These are phyloP conservation scores for Cercospora janseana DNA, from an alignment of 2,329 filamentous ascomycete species.

Conservation along the genomic window DNA sequence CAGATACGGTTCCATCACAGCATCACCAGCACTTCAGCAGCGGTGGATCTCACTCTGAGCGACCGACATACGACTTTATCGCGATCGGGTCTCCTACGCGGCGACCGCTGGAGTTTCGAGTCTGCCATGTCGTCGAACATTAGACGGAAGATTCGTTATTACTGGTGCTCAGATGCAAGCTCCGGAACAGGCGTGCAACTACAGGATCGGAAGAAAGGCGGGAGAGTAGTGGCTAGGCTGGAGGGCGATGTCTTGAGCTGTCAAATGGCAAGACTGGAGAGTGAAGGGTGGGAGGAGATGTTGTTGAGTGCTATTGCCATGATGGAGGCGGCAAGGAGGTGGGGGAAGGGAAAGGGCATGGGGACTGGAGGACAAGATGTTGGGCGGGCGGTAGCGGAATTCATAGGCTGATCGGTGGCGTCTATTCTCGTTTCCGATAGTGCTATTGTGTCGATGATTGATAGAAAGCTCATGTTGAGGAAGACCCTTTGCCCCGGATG, in stretches of 20 bases:
- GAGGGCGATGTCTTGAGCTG: constrained; percentile 26
- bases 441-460: too few relatives aligned
- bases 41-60: constrained; percentile 24
- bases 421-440: too few relatives aligned
- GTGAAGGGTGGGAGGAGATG: constrained; percentile 27
- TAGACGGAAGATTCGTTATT: constrained; percentile 14
- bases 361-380: too few relatives aligned
- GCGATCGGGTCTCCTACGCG: constrained; percentile 19
- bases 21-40: constrained; percentile 19
- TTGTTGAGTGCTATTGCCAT: constrained; percentile 29
- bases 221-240: constrained; percentile 25
- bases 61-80: constrained; percentile 18
- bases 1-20: constrained; percentile 28
- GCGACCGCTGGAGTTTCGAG: constrained; percentile 28
- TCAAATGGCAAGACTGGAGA: constrained; percentile 21
- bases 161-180: constrained; percentile 26
- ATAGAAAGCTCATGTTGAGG: too few relatives aligned
- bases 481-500: too few relatives aligned
- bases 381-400: not conserved
- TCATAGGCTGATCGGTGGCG: not conserved
- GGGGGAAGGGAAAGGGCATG: constrained; percentile 14
- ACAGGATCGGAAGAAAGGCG: constrained; percentile 25
- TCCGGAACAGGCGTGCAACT: constrained; percentile 22
- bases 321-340: constrained; percentile 26
- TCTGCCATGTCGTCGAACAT: constrained; percentile 8